Evolutionary conservation across 345 rosid genomes (phyloP).

Genomic region (Eucalyptus curtisii): DNA sequence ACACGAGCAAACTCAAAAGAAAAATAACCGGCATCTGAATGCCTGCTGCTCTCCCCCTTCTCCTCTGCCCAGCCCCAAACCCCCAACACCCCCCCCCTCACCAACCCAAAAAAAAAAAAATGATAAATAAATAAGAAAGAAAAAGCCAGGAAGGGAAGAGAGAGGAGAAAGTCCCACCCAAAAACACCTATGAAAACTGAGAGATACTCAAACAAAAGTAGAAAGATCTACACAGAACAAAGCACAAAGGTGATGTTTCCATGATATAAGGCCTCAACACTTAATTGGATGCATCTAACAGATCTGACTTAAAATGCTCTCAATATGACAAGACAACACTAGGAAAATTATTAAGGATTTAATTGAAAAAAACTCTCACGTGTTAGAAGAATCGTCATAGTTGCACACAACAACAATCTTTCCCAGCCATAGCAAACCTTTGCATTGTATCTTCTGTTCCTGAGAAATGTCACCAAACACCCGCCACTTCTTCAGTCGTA

Average conservation of each 20-base stretch:
- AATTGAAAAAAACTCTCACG: constrained; percentile 30
- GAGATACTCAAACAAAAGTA: background rate
- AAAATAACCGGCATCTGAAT: background rate
- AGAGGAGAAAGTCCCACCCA: background rate
- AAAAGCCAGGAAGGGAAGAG: background rate
- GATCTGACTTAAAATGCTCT: background rate
- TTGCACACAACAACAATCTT: constrained; percentile 94
- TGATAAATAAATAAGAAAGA: background rate
- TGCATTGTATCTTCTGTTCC: constrained; percentile 91
- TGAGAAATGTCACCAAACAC: constrained; percentile 94
- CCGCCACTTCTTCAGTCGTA: constrained; percentile 79
- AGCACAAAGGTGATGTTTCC: background rate
- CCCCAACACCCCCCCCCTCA: background rate
- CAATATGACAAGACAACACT: background rate
- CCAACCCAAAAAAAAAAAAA: background rate
- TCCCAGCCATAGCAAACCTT: constrained; percentile 92
- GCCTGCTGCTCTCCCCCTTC: background rate
- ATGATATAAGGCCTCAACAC: background rate
- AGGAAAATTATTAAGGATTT: background rate
- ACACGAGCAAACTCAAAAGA: background rate
- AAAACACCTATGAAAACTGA: background rate
- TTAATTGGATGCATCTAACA: background rate
- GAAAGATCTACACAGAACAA: background rate
- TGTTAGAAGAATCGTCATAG: constrained; percentile 60
- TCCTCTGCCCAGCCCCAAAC: background rate